A percentile compares a stretch with the other conserved stretches of the same genome.
Conservation (phyloP, 805 yeast genomes). For the Tetrapisispora nanseiensis region DNA sequence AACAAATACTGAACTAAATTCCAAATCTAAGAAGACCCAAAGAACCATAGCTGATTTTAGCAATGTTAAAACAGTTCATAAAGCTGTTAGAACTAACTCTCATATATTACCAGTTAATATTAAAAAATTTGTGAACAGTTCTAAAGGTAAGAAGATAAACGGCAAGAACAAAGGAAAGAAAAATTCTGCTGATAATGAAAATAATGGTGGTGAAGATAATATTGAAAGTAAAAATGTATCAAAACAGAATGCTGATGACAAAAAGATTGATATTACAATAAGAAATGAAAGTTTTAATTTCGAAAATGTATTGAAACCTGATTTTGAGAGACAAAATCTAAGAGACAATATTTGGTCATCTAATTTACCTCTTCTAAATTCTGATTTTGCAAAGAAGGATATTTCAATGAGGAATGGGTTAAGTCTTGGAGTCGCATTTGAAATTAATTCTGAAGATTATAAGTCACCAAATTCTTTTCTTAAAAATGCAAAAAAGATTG, state of each 20-base stretch:
- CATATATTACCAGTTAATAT: not conserved
- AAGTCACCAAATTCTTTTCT: conserved; percentile 8
- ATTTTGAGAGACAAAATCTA: conserved; percentile 1
- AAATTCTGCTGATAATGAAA: not conserved
- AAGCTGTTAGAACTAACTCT: conserved; percentile 4
- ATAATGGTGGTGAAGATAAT: not conserved
- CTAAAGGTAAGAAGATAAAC: not conserved
- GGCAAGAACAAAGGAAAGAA: not conserved
- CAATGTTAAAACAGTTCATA: conserved; percentile 14
- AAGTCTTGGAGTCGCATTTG: not conserved
- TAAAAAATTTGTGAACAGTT: not conserved
- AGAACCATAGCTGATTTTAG: conserved; percentile 25
- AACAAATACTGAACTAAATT: conserved; percentile 2
- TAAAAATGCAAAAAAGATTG: conserved; percentile 12
- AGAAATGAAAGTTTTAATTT: not conserved
- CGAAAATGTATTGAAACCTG: conserved; percentile 1
- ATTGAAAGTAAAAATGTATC: not conserved
- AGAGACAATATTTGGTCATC: conserved; percentile 19
- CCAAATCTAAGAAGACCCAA: conserved; percentile 10
- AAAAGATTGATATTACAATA: not conserved
- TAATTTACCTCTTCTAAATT: conserved; percentile 15
- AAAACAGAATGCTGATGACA: not conserved
- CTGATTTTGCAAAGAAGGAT: conserved; percentile 8
- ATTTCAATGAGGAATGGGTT: not conserved
- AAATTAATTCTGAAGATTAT: not conserved